phyloP scores from a whole-genome alignment of 495 filamentous ascomycete genomes.

The Achaetomiella virescens region DNA sequence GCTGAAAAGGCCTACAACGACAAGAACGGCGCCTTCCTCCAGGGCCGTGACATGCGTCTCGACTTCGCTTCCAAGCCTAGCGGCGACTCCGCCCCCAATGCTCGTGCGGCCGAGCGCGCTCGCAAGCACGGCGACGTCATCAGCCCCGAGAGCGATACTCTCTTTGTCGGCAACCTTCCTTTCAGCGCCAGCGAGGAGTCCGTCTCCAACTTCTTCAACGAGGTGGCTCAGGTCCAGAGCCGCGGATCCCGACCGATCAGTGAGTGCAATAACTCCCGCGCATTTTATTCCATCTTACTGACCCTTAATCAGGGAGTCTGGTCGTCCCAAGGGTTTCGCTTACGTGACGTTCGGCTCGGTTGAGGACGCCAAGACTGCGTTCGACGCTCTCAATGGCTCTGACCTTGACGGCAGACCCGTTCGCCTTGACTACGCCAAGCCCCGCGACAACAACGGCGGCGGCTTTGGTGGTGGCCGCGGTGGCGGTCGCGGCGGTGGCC shows the following conservation, averaged over 20 bases:
- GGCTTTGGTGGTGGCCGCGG: slow-evolving; percentile 42
- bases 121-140: slow-evolving; percentile 68
- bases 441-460: slow-evolving; percentile 58
- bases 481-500: slow-evolving; percentile 43
- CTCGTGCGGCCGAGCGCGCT: slow-evolving; percentile 63
- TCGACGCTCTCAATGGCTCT: slow-evolving; percentile 66
- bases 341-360: slow-evolving; percentile 81
- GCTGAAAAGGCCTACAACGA: slow-evolving; percentile 71
- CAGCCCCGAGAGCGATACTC: slow-evolving; percentile 73
- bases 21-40: slow-evolving; percentile 74
- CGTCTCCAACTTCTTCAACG: slow-evolving; percentile 68
- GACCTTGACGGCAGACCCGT: slow-evolving; percentile 70
- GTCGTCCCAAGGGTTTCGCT: slow-evolving; percentile 88
- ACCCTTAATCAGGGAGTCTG: slow-evolving; percentile 56
- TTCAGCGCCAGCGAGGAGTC: slow-evolving; percentile 77
- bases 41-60: slow-evolving; percentile 80
- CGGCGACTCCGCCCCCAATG: slow-evolving; percentile 43
- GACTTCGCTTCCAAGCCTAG: slow-evolving; percentile 77
- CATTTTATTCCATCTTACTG: slow-evolving; percentile 26
- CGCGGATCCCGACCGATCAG: slow-evolving; percentile 87
- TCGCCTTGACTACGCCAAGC: slow-evolving; percentile 83
- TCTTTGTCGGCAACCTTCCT: slow-evolving; percentile 89
- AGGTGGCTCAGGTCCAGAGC: slow-evolving; percentile 62
- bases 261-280: slow-evolving; percentile 31
- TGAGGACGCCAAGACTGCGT: slow-evolving; percentile 77